Evolutionary conservation across 2,329 filamentous ascomycete species (phyloP).

Genomic region (Dactylonectria macrodidyma): DNA sequence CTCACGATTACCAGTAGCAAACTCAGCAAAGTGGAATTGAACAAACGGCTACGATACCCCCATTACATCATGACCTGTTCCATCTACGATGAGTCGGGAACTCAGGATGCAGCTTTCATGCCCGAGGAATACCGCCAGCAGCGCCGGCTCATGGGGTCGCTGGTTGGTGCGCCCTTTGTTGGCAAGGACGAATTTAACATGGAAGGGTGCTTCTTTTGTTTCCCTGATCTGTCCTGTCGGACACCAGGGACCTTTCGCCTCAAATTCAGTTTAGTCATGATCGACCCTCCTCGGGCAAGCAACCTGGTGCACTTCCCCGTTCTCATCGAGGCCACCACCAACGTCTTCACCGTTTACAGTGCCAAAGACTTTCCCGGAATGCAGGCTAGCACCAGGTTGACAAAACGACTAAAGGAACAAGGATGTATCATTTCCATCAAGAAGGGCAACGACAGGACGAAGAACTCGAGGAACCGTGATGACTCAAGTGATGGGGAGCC

Average conservation of each 20-base stretch:
- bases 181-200: slow-evolving; percentile 80
- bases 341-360: slow-evolving; percentile 84
- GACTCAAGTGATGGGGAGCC: slow-evolving; percentile 63
- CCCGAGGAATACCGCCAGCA: slow-evolving; percentile 81
- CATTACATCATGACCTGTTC: slow-evolving; percentile 83
- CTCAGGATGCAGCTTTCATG: slow-evolving; percentile 78
- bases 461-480: slow-evolving; percentile 55
- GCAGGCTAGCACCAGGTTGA: slow-evolving; percentile 81
- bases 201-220: slow-evolving; percentile 89
- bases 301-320: slow-evolving; percentile 62
- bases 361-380: slow-evolving; percentile 91
- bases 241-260: slow-evolving; percentile 83
- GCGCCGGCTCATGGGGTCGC: slow-evolving; percentile 83
- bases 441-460: slow-evolving; percentile 81
- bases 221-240: slow-evolving; percentile 85
- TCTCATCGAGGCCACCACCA: slow-evolving; percentile 70
- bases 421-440: slow-evolving; percentile 89
- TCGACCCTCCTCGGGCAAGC: slow-evolving; percentile 73
- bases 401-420: slow-evolving; percentile 82
- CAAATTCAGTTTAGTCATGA: slow-evolving; percentile 80
- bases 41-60: slow-evolving; percentile 68
- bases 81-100: slow-evolving; percentile 79
- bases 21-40: slow-evolving; percentile 68
- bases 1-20: slow-evolving; percentile 74
- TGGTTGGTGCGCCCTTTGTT: slow-evolving; percentile 83